Conservation (phyloP, 257 asterid genomes). For the Scutellaria baicalensis region DNA sequence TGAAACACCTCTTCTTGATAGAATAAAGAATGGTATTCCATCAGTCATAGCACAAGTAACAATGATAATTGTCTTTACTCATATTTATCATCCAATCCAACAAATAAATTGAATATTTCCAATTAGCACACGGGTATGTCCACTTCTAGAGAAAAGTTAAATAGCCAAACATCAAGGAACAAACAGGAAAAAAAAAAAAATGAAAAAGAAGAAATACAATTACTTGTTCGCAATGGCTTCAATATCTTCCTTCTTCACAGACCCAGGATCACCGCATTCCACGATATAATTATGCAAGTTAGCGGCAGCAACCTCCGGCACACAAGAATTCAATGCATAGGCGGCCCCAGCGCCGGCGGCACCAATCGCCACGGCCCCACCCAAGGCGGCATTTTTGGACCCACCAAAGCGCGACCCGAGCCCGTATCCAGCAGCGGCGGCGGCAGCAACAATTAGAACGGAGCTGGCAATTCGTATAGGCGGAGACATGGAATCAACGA, state of each 20-base stretch:
- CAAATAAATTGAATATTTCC: not conserved
- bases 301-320: conserved; percentile 84
- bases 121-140: not conserved
- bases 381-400: conserved; percentile 57
- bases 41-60: not conserved
- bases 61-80: not conserved
- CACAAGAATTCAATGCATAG: conserved; percentile 74
- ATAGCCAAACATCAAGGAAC: not conserved
- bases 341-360: conserved; percentile 89
- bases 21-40: not conserved
- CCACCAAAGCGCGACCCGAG: conserved; percentile 75
- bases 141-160: not conserved
- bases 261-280: conserved; percentile 62
- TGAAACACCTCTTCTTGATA: not conserved
- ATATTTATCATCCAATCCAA: not conserved
- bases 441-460: conserved; percentile 58
- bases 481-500: conserved; percentile 75
- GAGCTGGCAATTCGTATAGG: conserved; percentile 74
- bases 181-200: not conserved
- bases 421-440: conserved; percentile 83
- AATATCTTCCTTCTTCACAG: conserved; percentile 74
- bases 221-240: conserved; percentile 73
- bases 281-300: conserved; percentile 81
- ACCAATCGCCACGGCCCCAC: conserved; percentile 82
- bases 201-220: not conserved